Evolutionary conservation across 2,329 filamentous ascomycete species (phyloP).

Genomic region (Geosmithia flava): DNA sequence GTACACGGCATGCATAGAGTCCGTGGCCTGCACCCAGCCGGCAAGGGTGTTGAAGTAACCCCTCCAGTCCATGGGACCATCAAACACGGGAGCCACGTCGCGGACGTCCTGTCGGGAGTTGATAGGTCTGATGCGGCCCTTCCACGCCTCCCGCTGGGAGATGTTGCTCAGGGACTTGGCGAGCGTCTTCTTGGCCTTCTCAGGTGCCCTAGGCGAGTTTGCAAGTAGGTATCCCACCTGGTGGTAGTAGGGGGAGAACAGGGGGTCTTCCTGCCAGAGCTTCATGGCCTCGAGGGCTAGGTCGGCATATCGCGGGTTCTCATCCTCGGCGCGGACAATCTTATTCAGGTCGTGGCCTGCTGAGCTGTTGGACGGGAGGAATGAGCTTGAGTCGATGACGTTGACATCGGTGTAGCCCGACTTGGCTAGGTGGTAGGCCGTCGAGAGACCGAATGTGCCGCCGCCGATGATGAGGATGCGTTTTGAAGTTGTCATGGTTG

Average conservation of each 20-base stretch:
- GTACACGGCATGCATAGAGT: slow-evolving; percentile 35
- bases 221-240: slow-evolving; percentile 27
- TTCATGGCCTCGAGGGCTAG: slow-evolving; percentile 37
- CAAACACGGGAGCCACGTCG: slow-evolving; percentile 26
- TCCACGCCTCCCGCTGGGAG: slow-evolving; percentile 24
- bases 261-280: slow-evolving; percentile 31
- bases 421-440: slow-evolving; percentile 29
- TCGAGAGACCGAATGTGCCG: slow-evolving; percentile 38
- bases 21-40: slow-evolving; percentile 42
- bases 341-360: slow-evolving; percentile 49
- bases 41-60: slow-evolving; percentile 47
- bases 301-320: slow-evolving; percentile 41
- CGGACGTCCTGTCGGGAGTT: slow-evolving; percentile 23
- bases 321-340: slow-evolving; percentile 45
- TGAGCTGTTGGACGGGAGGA: slow-evolving; percentile 16
- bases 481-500: slow-evolving; percentile 1
- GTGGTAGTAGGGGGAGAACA: slow-evolving; percentile 37
- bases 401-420: slow-evolving; percentile 32
- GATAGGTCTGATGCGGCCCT: slow-evolving; percentile 22
- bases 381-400: slow-evolving; percentile 25
- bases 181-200: slow-evolving; percentile 31
- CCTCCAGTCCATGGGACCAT: slow-evolving; percentile 37
- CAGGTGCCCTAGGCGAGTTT: slow-evolving; percentile 29
- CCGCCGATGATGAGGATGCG: slow-evolving; percentile 26
- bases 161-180: slow-evolving; percentile 16